phyloP scores from a whole-genome alignment of 176 grass and related monocot species.

The Elaeis guineensis region DNA sequence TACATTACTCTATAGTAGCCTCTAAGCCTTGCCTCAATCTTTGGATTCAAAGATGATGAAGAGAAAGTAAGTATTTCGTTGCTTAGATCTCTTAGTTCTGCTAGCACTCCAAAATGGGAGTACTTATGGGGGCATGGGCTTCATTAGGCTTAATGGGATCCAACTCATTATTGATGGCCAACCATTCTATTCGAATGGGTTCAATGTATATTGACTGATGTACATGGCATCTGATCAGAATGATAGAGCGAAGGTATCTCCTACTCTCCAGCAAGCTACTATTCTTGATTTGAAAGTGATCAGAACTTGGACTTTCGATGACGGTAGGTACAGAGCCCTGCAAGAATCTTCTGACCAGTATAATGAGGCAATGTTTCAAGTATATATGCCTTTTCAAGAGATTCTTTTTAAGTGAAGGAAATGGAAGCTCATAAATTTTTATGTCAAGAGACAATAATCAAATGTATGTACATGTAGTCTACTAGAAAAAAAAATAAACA shows the following conservation, averaged over 20 bases:
- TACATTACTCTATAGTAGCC: no score
- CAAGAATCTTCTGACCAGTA: conserved; percentile 59
- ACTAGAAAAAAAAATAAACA: no score
- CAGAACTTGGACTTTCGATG: conserved; percentile 79
- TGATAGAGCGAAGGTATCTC: conserved; percentile 43
- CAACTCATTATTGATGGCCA: conserved; percentile 34
- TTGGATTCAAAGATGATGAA: no score
- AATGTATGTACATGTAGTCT: no score
- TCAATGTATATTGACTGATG: conserved; percentile 89
- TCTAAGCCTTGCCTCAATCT: no score
- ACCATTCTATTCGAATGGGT: conserved; percentile 51
- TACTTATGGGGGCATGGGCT: not conserved
- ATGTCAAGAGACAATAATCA: no score
- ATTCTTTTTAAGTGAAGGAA: no score
- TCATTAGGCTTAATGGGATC: conserved; percentile 36
- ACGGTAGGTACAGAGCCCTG: conserved; percentile 55
- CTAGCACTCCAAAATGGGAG: conserved; percentile 9
- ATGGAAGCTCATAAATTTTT: no score
- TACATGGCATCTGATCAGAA: conserved; percentile 44
- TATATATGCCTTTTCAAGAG: not conserved
- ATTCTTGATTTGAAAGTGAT: conserved; percentile 38
- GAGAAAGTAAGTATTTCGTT: no score
- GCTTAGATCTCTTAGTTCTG: not conserved
- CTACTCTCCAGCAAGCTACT: conserved; percentile 33
- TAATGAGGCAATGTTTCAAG: conserved; percentile 55